Base-by-base conservation (phyloP, 352 stramenopile genomes). In the Phytophthora brassicae region DNA sequence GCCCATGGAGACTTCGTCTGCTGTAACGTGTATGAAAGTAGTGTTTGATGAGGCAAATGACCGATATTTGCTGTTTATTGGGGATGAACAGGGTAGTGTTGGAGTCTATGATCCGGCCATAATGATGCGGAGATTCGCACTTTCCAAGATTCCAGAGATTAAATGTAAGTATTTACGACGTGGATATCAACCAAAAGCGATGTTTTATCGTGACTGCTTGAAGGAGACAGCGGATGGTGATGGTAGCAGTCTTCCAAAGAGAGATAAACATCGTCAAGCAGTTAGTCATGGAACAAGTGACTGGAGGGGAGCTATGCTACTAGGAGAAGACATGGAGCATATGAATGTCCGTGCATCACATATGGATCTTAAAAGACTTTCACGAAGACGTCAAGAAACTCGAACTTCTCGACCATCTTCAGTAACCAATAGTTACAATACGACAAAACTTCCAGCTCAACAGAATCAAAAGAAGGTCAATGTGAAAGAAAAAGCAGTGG, bases 121-220 rank as follows among this genome's bases (percentile, higher is more conserved):
- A 3, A 86, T 88, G 75, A 75, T 87, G 33, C 54, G 59, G n/a
- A 72, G 77, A 14, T 55, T 89, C 0, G 54, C 70, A 3, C 39
- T 92, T 5, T 69, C 74, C 2, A 83, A 85, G 41, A 89, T 90
- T 44, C 77, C 80, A 0, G 75, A 88, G 42, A 73, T 75, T 12
- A 84, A 83, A 23, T 82, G 78, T 51, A 89, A 88, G 41, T 80
- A 81, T 36, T 49, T 86, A 12, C 62, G 77, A 0, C 76, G 79
- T 11, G 80, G 83, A 3, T 90, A 90, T 45, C 78, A 92, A 24
- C 77, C 79, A 0, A 79, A 79, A 17, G 70, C 74, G 1, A 86
- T 76, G 64, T 90, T 92, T 59, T 59, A 68, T 24, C 78, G 80
- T 7, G 77, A 88, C 26, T 87, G 50, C 22, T n/a, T 66, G 6